Base-by-base conservation (phyloP, 306 rosid genomes). In the Potentilla sterilis region DNA sequence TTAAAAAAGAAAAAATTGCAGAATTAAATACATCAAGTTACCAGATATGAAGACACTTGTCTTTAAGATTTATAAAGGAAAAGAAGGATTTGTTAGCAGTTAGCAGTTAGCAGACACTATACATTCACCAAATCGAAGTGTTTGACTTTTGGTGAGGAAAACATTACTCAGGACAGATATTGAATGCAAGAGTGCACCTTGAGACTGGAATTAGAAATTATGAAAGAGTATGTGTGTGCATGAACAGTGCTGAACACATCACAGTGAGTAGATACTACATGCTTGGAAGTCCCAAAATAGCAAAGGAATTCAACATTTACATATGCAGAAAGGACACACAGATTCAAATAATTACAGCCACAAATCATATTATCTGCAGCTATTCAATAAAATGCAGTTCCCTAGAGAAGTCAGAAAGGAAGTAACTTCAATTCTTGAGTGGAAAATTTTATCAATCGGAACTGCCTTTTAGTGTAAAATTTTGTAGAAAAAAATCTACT, bases 1-100 rank as follows among this genome's bases (percentile, higher is more conserved):
- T 57, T 57, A 0, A 9, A n/a, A 55, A 2, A 21, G 24, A 9
- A 22, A 4, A 54, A 93, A 87, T 97, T 87, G 94, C 85, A 83
- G 79, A 67, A 28, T 81, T 54, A 83, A 79, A 75, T 73, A 59
- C 15, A 24, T 18, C 69, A 69, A 61, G 59, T 10, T 65, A 4
- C 18, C 44, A 24, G 40, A 42, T 68, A 40, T 40, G 65, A 65
- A 69, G 32, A 24, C 62, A 28, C 28, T 28, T 28, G 67, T 62
- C 21, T 34, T 14, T 6, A 62, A 6, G 19, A 62, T 24, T 11
- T 28, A 34, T 28, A 32, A 62, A 5, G 42, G 18, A 13, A 14
- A 32, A 62, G 6, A 34, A 11, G 41, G 42, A 34, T 11, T 14
- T n/a, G 19, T 61, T 37, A 37, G 40, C 40, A 37, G 3, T 37